Conservation (phyloP, 2,329 filamentous ascomycete genomes). For the Alternaria sp. region DNA sequence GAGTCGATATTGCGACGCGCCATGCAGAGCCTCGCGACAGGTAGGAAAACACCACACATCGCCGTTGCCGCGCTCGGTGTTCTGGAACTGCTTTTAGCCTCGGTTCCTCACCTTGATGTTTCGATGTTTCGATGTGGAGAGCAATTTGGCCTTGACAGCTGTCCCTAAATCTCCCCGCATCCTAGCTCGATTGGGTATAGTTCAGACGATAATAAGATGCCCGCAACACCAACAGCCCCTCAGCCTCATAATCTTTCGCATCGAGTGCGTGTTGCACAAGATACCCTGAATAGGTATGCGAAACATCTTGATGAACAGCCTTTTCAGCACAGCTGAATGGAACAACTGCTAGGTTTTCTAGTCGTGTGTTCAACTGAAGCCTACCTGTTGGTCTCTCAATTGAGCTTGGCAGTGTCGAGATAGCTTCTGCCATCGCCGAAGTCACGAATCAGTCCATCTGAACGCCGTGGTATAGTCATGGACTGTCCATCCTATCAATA, state of each 20-base stretch:
- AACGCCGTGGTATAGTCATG: not conserved
- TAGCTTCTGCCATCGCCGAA: not conserved
- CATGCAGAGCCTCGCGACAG: not conserved
- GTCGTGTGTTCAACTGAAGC: not conserved
- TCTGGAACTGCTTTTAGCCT: not conserved
- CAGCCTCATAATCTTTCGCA: not conserved
- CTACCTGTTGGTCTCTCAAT: not conserved
- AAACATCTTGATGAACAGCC: not conserved
- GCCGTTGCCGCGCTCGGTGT: not conserved
- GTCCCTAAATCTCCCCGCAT: not conserved
- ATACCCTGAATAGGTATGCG: not conserved
- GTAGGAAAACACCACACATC: not conserved
- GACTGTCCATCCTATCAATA: not conserved
- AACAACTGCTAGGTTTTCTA: not conserved
- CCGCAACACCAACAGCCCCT: not conserved
- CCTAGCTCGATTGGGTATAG: not conserved
- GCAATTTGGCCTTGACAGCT: constrained; percentile 2
- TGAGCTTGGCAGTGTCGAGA: not conserved
- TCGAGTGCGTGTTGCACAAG: not conserved
- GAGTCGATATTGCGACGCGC: not conserved
- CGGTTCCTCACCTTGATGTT: not conserved
- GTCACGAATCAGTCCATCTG: not conserved
- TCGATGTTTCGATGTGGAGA: constrained; percentile 4
- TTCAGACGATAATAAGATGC: not conserved
- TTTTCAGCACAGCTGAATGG: not conserved